A percentile compares a stretch with the other conserved stretches of the same genome.
These are phyloP conservation scores for Pythium insidiosum DNA, from an alignment of 352 stramenopile genomes.

Conservation along the genomic window DNA sequence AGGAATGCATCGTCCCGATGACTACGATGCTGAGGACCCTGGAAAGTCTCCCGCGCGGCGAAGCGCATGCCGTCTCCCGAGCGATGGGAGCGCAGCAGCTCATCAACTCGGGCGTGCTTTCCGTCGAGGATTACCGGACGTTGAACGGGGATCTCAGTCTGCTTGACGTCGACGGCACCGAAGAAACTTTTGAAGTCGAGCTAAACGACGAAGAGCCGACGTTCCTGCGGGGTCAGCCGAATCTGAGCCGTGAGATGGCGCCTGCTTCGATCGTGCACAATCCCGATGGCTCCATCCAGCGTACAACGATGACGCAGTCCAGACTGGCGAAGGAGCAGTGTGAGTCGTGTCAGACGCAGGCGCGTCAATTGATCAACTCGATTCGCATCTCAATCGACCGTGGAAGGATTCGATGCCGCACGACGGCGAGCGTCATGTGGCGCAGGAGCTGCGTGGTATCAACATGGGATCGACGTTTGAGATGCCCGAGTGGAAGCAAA, in stretches of 20 bases:
- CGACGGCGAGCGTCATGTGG: constrained; percentile 97
- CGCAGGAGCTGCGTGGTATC: constrained; percentile 91
- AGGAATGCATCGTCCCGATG: constrained; percentile 61
- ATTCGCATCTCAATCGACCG: constrained; percentile 97
- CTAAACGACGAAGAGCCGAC: constrained; percentile 96
- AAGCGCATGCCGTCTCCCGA: constrained; percentile 95
- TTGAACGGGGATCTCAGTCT: constrained; percentile 94
- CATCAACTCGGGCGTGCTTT: constrained; percentile 97
- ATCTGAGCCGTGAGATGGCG: constrained; percentile 85
- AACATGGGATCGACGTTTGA: constrained; percentile 88
- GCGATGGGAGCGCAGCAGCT: constrained; percentile 97
- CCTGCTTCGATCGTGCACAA: constrained; percentile 99
- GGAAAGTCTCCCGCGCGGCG: constrained; percentile 54
- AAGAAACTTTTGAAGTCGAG: constrained; percentile 92
- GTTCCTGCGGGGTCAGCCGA: constrained; percentile 95
- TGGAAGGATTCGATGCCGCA: constrained; percentile 99
- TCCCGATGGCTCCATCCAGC: constrained; percentile 96
- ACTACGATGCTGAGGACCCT: constrained; percentile 62
- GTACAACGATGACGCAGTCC: constrained; percentile 95
- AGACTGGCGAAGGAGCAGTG: constrained; percentile 96
- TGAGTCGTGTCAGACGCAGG: constrained; percentile 95
- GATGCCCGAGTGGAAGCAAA: constrained; percentile 97
- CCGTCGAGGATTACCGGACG: constrained; percentile 95
- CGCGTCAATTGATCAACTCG: constrained; percentile 93
- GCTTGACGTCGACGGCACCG: constrained; percentile 68